Evolutionary conservation across 2,329 filamentous ascomycete species (phyloP).

Genomic region (Aspergillus ochraceoroseus): DNA sequence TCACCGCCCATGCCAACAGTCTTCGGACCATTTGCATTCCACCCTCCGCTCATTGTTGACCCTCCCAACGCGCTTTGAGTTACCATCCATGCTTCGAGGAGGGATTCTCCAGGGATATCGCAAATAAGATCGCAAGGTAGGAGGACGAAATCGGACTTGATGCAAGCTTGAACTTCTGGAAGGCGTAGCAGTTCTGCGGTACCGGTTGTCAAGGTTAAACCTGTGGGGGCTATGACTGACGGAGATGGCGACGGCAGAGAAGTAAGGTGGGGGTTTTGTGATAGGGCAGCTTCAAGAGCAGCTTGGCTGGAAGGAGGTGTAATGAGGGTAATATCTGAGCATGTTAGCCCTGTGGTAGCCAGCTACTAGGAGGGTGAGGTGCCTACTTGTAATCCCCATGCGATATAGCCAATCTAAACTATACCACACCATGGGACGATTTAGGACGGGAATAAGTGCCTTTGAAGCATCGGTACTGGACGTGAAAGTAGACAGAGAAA

Average conservation of each 20-base stretch:
- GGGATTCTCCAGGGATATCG: slow-evolving; percentile 74
- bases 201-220: slow-evolving; percentile 75
- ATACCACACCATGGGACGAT: slow-evolving; percentile 50
- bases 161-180: slow-evolving; percentile 70
- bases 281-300: slow-evolving; percentile 45
- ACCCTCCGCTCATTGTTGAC: slow-evolving; percentile 49
- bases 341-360: too few relatives aligned
- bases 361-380: not conserved
- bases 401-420: slow-evolving; percentile 47
- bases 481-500: slow-evolving; percentile 49
- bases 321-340: slow-evolving; percentile 45
- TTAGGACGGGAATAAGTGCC: slow-evolving; percentile 47
- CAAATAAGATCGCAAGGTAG: slow-evolving; percentile 92
- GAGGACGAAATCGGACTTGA: slow-evolving; percentile 82
- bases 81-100: slow-evolving; percentile 90
- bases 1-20: slow-evolving; percentile 52
- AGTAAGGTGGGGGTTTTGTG: slow-evolving; percentile 49
- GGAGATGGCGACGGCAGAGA: slow-evolving; percentile 46
- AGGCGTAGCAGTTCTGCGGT: slow-evolving; percentile 84
- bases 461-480: slow-evolving; percentile 48
- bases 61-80: slow-evolving; percentile 65
- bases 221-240: slow-evolving; percentile 73
- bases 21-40: slow-evolving; percentile 38
- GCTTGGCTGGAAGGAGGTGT: slow-evolving; percentile 44
- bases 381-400: slow-evolving; percentile 46